These are phyloP conservation scores for Collariella sp. DNA, from an alignment of 495 filamentous ascomycete species.

Conservation along the genomic window DNA sequence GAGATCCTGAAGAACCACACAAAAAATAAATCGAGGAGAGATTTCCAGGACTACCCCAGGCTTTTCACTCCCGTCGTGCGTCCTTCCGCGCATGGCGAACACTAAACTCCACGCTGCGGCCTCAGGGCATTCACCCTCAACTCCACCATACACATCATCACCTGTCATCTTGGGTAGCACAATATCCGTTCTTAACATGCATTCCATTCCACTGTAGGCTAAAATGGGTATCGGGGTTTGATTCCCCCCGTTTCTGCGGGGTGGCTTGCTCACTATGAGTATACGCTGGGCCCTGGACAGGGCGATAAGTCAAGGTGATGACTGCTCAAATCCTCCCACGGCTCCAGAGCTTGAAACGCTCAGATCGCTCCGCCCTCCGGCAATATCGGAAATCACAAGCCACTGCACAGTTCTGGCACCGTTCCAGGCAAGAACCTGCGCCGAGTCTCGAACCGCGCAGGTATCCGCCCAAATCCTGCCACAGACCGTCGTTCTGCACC, in stretches of 20 bases:
- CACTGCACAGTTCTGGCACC: background rate
- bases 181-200: background rate
- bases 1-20: too few relatives aligned
- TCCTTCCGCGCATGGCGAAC: too few relatives aligned
- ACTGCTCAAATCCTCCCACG: conserved; percentile 2
- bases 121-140: background rate
- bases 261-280: conserved; percentile 6
- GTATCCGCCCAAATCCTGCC: background rate
- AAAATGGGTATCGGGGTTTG: background rate
- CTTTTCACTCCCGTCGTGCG: too few relatives aligned
- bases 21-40: background rate
- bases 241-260: background rate
- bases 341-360: background rate
- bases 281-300: conserved; percentile 13
- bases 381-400: background rate
- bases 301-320: conserved; percentile 15
- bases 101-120: background rate
- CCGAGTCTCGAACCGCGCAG: background rate
- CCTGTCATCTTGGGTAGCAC: background rate
- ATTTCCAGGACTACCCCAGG: background rate
- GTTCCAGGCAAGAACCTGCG: background rate
- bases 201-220: background rate
- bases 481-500: background rate
- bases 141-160: background rate
- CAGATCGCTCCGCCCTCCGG: background rate